A percentile compares a stretch with the other conserved stretches of the same genome.
phyloP scores from a whole-genome alignment of 2,329 filamentous ascomycete genomes.

The Alternaria gaisen region DNA sequence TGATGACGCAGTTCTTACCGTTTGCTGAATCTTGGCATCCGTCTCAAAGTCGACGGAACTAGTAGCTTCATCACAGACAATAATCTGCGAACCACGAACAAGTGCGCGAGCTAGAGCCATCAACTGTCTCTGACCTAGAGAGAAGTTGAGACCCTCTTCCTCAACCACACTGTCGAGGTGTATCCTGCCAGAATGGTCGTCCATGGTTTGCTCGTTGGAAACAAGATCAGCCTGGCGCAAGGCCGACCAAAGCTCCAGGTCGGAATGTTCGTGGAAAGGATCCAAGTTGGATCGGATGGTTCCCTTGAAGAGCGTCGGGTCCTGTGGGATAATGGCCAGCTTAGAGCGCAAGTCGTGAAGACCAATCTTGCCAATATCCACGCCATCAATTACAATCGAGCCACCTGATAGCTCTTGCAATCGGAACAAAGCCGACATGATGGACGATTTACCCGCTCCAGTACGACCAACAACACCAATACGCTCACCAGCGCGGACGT shows the following conservation, averaged over 20 bases:
- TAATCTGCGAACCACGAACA: slow-evolving; percentile 87
- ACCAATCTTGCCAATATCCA: slow-evolving; percentile 74
- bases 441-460: slow-evolving; percentile 82
- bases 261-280: slow-evolving; percentile 79
- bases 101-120: slow-evolving; percentile 94
- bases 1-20: slow-evolving; percentile 68
- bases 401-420: slow-evolving; percentile 63
- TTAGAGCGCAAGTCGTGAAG: slow-evolving; percentile 78
- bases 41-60: slow-evolving; percentile 74
- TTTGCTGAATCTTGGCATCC: slow-evolving; percentile 91
- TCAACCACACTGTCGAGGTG: slow-evolving; percentile 87
- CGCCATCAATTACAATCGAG: slow-evolving; percentile 59
- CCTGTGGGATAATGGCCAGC: slow-evolving; percentile 84
- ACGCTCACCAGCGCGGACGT: slow-evolving; percentile 77
- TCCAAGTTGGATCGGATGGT: slow-evolving; percentile 83
- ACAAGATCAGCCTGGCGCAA: slow-evolving; percentile 80
- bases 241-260: slow-evolving; percentile 80
- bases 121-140: slow-evolving; percentile 75
- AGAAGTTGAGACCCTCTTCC: slow-evolving; percentile 96
- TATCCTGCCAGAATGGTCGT: slow-evolving; percentile 66
- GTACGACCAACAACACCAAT: slow-evolving; percentile 85
- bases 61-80: slow-evolving; percentile 96
- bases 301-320: slow-evolving; percentile 82
- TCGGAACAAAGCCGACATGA: slow-evolving; percentile 84
- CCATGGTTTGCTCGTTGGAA: slow-evolving; percentile 55